These are phyloP conservation scores for peach (Prunus persica) DNA, from an alignment of 306 rosid genomes.

Conservation along the genomic window Prunus_persica_NCBIv2 NC_034012.1:4197501-4198000, in stretches of 20 bases:
- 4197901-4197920: slow-evolving; percentile 63
- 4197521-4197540: slow-evolving; percentile 68
- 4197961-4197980: slow-evolving; percentile 71
- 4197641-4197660: slow-evolving; percentile 73
- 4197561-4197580: slow-evolving; percentile 77
- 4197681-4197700: slow-evolving; percentile 71
- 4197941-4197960: slow-evolving; percentile 61
- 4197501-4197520: slow-evolving; percentile 61
- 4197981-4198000: slow-evolving; percentile 53
- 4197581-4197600: slow-evolving; percentile 86
- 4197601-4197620: slow-evolving; percentile 59
- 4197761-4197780: slow-evolving; percentile 53
- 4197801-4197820: slow-evolving; percentile 82
- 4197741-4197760: slow-evolving; percentile 71
- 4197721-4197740: slow-evolving; percentile 80
- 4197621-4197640: slow-evolving; percentile 78
- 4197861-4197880: slow-evolving; percentile 75
- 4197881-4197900: slow-evolving; percentile 64
- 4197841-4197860: slow-evolving; percentile 74
- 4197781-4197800: slow-evolving; percentile 82
- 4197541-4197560: slow-evolving; percentile 69
- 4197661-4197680: slow-evolving; percentile 48
- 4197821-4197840: slow-evolving; percentile 71
- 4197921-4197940: slow-evolving; percentile 62
- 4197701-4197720: slow-evolving; percentile 73